phyloP scores from a whole-genome alignment of 78 protist genomes.

The Protostelium mycophagum region DNA sequence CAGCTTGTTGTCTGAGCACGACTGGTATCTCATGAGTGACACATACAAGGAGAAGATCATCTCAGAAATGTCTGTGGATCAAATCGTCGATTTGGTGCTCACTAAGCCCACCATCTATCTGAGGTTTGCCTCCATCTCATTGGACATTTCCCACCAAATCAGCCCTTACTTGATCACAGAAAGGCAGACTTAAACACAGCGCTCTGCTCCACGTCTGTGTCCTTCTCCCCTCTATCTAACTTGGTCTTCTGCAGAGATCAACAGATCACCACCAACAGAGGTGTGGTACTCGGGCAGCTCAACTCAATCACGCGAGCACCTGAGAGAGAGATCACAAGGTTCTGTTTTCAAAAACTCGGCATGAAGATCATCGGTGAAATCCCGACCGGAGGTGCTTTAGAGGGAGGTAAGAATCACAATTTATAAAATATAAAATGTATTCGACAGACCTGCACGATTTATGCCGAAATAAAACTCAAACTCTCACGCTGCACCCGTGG shows the following conservation, averaged over 20 bases:
- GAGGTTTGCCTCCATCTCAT: neutral
- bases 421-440: too few relatives aligned
- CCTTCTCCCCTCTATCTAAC: constrained; percentile 51
- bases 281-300: constrained; percentile 71
- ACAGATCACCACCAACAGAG: constrained; percentile 73
- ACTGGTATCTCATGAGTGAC: neutral
- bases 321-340: constrained; percentile 78
- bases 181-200: neutral
- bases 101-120: constrained; percentile 70
- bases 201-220: neutral
- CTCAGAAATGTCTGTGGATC: constrained; percentile 50
- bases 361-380: constrained; percentile 74
- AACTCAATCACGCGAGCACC: constrained; percentile 69
- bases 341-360: constrained; percentile 71
- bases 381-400: constrained; percentile 62
- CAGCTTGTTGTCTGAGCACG: neutral
- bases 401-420: constrained; percentile 55
- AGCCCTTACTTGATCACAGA: neutral
- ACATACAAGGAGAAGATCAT: constrained; percentile 10
- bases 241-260: constrained; percentile 84
- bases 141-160: neutral
- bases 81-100: constrained; percentile 71
- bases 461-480: too few relatives aligned
- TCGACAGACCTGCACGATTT: too few relatives aligned
- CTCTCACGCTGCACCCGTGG: too few relatives aligned